Conservation (phyloP, 208 protist species). For the Naegleria fowleri region DNA sequence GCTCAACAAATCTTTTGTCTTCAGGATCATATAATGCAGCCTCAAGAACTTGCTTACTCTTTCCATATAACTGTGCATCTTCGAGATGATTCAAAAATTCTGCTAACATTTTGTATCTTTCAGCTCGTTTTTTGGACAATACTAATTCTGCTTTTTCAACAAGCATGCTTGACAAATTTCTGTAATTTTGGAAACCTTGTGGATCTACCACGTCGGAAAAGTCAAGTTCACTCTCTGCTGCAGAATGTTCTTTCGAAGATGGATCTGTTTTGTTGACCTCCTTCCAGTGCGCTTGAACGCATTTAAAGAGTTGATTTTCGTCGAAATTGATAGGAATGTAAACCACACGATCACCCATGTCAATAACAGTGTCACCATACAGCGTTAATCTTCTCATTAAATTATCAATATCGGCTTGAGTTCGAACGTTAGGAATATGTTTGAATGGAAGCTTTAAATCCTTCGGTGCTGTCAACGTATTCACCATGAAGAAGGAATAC, state of each 20-base stretch:
- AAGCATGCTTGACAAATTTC: neutral
- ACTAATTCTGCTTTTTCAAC: neutral
- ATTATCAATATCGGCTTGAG: neutral
- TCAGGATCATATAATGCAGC: neutral
- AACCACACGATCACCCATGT: neutral
- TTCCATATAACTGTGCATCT: neutral
- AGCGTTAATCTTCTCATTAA: neutral
- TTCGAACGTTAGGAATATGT: neutral
- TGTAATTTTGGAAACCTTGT: neutral
- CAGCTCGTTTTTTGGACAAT: neutral
- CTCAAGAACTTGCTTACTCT: neutral
- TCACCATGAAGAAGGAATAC: neutral
- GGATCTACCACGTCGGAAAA: neutral
- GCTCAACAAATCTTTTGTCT: neutral
- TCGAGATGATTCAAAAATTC: neutral
- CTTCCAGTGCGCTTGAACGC: neutral
- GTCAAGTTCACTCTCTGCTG: neutral
- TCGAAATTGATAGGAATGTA: neutral
- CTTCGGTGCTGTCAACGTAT: neutral
- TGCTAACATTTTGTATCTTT: neutral
- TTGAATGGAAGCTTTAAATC: neutral
- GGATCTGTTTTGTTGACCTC: neutral
- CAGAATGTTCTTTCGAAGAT: neutral
- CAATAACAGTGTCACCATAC: neutral
- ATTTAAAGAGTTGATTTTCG: neutral